Percentiles rank a stretch among this genome's conserved stretches.
Conservation (phyloP, 192 early-diverging fungal species). For the Spizellomyces sp. region DNA sequence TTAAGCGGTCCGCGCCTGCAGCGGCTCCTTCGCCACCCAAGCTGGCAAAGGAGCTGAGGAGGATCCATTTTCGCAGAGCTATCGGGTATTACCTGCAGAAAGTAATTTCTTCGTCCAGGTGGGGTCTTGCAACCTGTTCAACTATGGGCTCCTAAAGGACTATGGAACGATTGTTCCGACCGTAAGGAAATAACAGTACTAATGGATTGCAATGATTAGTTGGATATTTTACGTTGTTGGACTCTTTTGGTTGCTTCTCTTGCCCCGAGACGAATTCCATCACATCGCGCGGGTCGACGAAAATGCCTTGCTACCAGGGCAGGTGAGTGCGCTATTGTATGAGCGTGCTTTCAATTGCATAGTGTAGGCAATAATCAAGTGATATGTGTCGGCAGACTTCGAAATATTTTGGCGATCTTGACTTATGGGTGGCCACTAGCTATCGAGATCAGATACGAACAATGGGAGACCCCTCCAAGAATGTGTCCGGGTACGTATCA, state of each 20-base stretch:
- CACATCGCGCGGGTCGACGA: conserved; percentile 38
- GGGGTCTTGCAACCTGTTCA: background rate
- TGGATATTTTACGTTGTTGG: conserved; percentile 41
- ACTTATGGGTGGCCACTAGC: background rate
- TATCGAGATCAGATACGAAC: no score
- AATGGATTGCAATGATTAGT: background rate
- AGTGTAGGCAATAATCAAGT: background rate
- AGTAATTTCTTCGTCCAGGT: background rate
- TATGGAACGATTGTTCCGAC: no score
- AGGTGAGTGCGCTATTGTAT: conserved; percentile 18
- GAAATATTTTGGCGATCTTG: background rate
- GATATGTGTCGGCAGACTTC: background rate
- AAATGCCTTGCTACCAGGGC: conserved; percentile 53
- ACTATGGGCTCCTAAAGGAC: background rate
- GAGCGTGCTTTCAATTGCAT: background rate
- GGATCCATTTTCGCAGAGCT: conserved; percentile 3
- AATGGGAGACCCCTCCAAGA: no score
- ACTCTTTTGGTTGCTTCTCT: conserved; percentile 28
- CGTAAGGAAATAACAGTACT: no score
- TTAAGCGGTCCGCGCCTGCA: no score
- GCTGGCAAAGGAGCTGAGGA: conserved; percentile 6
- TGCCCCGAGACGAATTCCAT: conserved; percentile 35
- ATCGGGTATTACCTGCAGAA: conserved; percentile 4
- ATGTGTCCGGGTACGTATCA: no score
- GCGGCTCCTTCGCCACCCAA: background rate